phyloP scores from a whole-genome alignment of 495 filamentous ascomycete genomes.

The Tuber calosporum region DNA sequence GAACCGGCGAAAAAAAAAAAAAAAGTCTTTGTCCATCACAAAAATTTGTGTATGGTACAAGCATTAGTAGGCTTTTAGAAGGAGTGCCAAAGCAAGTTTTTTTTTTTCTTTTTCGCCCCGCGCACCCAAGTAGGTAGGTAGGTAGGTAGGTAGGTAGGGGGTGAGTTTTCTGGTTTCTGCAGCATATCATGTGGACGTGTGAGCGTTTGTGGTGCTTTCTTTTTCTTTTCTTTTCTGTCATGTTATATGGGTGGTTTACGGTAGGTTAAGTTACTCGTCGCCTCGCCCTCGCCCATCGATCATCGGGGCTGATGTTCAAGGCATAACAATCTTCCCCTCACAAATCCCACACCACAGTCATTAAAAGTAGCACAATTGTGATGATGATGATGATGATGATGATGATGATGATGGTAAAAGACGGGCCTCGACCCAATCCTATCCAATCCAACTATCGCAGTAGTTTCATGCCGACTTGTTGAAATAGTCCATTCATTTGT shows the following conservation, averaged over 20 bases:
- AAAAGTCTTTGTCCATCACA: background rate
- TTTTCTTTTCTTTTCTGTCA: background rate
- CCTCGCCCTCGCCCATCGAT: background rate
- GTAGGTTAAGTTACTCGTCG: background rate
- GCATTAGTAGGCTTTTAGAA: background rate
- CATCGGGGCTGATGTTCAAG: background rate
- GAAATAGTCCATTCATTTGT: background rate
- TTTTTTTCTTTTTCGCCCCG: background rate
- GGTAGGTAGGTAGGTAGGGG: no score
- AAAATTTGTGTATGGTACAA: background rate
- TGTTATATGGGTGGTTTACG: background rate
- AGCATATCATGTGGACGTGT: background rate
- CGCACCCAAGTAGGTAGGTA: no score
- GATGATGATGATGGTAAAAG: background rate
- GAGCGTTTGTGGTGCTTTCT: background rate
- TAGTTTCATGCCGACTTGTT: background rate
- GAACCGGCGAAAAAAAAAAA: no score
- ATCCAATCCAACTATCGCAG: background rate
- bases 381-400: background rate
- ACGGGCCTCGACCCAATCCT: background rate
- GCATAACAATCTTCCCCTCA: constrained; percentile 1
- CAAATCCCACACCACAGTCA: background rate
- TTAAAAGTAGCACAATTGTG: background rate
- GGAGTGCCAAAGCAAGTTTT: no score
- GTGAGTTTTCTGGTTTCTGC: background rate